Evolutionary conservation across 2,329 filamentous ascomycete genomes (phyloP).

Genomic region (Amesomyces nigricolor): DNA sequence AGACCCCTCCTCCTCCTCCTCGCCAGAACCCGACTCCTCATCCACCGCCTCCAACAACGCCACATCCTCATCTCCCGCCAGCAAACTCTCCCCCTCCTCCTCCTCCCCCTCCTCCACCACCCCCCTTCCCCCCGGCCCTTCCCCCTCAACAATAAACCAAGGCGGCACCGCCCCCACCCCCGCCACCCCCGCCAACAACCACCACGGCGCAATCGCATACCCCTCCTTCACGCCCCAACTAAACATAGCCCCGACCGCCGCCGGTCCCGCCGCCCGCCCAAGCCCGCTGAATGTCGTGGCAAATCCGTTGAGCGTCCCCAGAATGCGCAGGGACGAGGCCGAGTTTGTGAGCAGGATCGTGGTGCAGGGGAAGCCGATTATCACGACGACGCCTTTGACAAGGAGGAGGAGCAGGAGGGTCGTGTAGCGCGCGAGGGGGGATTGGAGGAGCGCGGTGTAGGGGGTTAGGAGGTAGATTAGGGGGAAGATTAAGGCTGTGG

Average conservation of each 20-base stretch:
- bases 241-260: constrained; percentile 66
- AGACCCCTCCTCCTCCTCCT: not conserved
- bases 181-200: constrained; percentile 62
- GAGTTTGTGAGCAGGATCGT: constrained; percentile 91
- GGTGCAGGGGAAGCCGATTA: constrained; percentile 82
- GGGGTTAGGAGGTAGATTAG: constrained; percentile 76
- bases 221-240: constrained; percentile 68
- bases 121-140: constrained; percentile 50
- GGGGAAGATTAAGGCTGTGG: constrained; percentile 59
- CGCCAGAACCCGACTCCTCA: not conserved
- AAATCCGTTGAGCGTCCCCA: constrained; percentile 87
- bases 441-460: constrained; percentile 63
- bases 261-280: constrained; percentile 74
- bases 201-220: constrained; percentile 77
- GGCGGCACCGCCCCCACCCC: constrained; percentile 64
- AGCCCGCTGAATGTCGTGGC: constrained; percentile 78
- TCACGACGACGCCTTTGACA: constrained; percentile 67
- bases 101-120: constrained; percentile 25
- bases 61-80: constrained; percentile 3
- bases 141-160: constrained; percentile 65
- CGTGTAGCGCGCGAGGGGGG: constrained; percentile 45
- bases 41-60: constrained; percentile 2
- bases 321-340: constrained; percentile 65
- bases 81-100: constrained; percentile 3
- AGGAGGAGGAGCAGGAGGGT: constrained; percentile 65